phyloP scores from a whole-genome alignment of 441 rosid species.

The Aleurites moluccanus region DNA sequence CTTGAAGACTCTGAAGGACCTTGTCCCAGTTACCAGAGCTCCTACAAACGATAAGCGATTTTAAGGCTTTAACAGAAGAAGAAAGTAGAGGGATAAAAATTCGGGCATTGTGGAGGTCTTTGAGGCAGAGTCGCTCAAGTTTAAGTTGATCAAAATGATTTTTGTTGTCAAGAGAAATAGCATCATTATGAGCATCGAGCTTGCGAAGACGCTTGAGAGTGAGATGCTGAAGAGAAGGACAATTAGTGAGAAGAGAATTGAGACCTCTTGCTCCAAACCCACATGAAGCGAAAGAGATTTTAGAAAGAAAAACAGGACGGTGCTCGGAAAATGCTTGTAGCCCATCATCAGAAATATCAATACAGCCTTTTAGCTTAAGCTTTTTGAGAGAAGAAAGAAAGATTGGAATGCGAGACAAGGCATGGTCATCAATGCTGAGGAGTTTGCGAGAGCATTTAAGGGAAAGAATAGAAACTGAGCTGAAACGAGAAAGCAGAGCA shows the following conservation, averaged over 20 bases:
- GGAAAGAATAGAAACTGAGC: slow-evolving; percentile 33
- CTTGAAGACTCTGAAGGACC: slow-evolving; percentile 29
- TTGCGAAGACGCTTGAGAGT: slow-evolving; percentile 46
- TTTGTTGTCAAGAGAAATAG: not conserved
- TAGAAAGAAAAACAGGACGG: slow-evolving; percentile 28
- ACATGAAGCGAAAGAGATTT: slow-evolving; percentile 39
- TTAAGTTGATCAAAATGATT: not conserved
- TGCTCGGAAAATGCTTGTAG: slow-evolving; percentile 34
- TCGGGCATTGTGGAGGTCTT: slow-evolving; percentile 46
- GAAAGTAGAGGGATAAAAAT: slow-evolving; percentile 36
- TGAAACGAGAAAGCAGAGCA: slow-evolving; percentile 39
- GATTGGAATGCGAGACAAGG: slow-evolving; percentile 28
- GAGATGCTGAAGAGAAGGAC: slow-evolving; percentile 40
- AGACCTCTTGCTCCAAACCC: slow-evolving; percentile 36
- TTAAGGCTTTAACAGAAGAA: slow-evolving; percentile 23
- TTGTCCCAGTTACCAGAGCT: slow-evolving; percentile 52
- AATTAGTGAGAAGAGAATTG: slow-evolving; percentile 33
- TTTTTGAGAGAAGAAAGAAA: slow-evolving; percentile 33
- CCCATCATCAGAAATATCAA: slow-evolving; percentile 40
- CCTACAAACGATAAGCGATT: slow-evolving; percentile 37
- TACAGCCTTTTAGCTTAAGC: slow-evolving; percentile 47
- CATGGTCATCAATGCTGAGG: slow-evolving; percentile 32
- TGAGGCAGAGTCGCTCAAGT: slow-evolving; percentile 37
- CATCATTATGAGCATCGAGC: slow-evolving; percentile 33
- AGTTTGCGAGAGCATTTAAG: slow-evolving; percentile 46